These are phyloP conservation scores for Rhynchospora pubera DNA, from an alignment of 176 grass and related monocot genomes.

Conservation along the genomic window DNA sequence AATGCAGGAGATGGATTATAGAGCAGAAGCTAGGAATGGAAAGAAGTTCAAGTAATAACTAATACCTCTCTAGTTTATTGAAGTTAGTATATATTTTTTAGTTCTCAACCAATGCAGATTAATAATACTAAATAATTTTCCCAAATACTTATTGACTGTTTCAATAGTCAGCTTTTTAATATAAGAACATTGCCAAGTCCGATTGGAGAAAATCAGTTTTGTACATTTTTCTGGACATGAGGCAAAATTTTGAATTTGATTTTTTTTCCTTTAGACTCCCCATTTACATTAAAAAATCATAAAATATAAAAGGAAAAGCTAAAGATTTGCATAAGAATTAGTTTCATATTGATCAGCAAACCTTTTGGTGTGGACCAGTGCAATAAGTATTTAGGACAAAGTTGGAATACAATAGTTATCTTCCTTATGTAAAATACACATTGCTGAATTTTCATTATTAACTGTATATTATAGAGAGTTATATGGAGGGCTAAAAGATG, in stretches of 20 bases:
- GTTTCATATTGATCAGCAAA: not conserved
- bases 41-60: slow-evolving; percentile 92
- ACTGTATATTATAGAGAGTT: slow-evolving; percentile 43
- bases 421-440: not conserved
- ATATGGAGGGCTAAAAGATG: slow-evolving; percentile 75
- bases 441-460: not conserved
- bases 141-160: not conserved
- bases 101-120: not conserved
- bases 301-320: not conserved
- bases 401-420: not conserved
- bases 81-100: not conserved
- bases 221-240: not conserved
- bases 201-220: not conserved
- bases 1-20: slow-evolving; percentile 99
- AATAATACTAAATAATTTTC: too few species aligned
- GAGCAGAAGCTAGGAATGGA: slow-evolving; percentile 91
- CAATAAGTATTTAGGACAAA: not conserved
- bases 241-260: not conserved
- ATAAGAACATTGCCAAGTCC: not conserved
- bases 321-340: not conserved
- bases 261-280: not conserved
- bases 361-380: not conserved
- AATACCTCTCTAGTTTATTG: slow-evolving; percentile 13
- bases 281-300: not conserved
- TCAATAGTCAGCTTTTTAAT: not conserved